A percentile compares a stretch with the other conserved stretches of the same genome.
Conservation (phyloP, 768 basidiomycete genomes). For the Porphyrellus cyaneotinctus region DNA sequence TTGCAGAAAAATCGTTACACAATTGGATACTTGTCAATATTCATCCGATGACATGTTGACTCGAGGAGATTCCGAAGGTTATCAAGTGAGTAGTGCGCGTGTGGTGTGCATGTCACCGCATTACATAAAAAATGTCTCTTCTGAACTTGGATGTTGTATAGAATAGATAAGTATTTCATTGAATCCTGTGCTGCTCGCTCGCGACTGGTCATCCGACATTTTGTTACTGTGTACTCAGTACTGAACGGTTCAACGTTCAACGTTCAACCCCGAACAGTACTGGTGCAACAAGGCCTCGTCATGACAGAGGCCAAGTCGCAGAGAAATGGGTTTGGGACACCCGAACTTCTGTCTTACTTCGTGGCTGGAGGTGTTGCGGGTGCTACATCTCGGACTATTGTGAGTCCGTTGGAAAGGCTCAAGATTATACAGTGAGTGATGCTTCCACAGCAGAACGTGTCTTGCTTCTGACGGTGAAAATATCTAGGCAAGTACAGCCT, state of each 20-base stretch:
- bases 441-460: background rate
- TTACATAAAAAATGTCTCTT: too few relatives aligned
- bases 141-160: background rate
- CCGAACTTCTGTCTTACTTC: slow-evolving; percentile 43
- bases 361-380: slow-evolving; percentile 54
- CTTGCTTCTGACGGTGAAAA: slow-evolving; percentile 4
- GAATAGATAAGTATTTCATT: background rate
- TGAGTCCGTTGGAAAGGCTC: slow-evolving; percentile 85
- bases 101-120: too few relatives aligned
- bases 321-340: slow-evolving; percentile 29
- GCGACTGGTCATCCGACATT: background rate
- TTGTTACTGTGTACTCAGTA: background rate
- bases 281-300: slow-evolving; percentile 4
- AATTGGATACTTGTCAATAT: background rate
- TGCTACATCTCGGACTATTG: slow-evolving; percentile 82
- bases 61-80: background rate
- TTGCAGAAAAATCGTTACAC: background rate
- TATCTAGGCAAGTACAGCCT: slow-evolving; percentile 83
- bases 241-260: background rate
- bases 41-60: background rate
- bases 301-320: slow-evolving; percentile 25
- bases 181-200: slow-evolving; percentile 12
- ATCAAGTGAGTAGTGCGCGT: too few relatives aligned
- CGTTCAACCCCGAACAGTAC: background rate
- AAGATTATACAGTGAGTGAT: slow-evolving; percentile 91